Base-by-base conservation (phyloP, 2,329 filamentous ascomycete genomes). In the Claviceps africana region DNA sequence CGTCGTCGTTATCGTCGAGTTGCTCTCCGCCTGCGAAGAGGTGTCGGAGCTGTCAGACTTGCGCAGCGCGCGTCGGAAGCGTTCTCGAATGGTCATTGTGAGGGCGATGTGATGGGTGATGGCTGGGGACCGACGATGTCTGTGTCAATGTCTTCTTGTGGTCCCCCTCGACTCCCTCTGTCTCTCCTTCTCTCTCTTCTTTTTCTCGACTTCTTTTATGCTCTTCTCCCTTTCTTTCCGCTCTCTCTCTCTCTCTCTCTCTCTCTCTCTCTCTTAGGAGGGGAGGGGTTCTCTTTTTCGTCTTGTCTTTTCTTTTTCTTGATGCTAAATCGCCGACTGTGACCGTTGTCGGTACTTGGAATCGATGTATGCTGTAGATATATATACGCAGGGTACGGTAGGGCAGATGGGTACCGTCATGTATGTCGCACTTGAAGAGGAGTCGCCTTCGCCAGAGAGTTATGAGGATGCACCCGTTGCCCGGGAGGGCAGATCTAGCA, bases 61-160 rank as follows among this genome's bases (percentile, higher is more conserved):
- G 64, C 67, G 69, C 58, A 69, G 56, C 39, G 60, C 68, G 58
- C 69, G 68, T 55, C 69, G 69, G 55, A 72, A 65, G 37, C 67
- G 66, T 45, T 72, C 69, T 53, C 69, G 66, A 50, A 72, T 71
- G 42, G 70, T 63, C 70, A 72, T 72, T 57, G 53, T 59, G 58
- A 43, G 44, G 21, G 19, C 17, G 25, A 15, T 30, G 4, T 45
- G 43, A 30, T 21, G 22, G n/a, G n/a, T n/a, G n/a, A n/a, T 28
- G 15, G 15, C n/a, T 17, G 3, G 25, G 30, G 3, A 25, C 15
- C 30, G 43, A 17, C n/a, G 43, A 30, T 28, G 25, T 25, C 9
- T 4, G n/a, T n/a, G n/a, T n/a, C 17, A 30, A 3, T 13, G 21
- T 35, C 31, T 17, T 21, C 8, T 48, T 31, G 10, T 30, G n/a